These are phyloP conservation scores for Harringtonia lauricola DNA, from an alignment of 2,329 filamentous ascomycete genomes.

Conservation along the genomic window DNA sequence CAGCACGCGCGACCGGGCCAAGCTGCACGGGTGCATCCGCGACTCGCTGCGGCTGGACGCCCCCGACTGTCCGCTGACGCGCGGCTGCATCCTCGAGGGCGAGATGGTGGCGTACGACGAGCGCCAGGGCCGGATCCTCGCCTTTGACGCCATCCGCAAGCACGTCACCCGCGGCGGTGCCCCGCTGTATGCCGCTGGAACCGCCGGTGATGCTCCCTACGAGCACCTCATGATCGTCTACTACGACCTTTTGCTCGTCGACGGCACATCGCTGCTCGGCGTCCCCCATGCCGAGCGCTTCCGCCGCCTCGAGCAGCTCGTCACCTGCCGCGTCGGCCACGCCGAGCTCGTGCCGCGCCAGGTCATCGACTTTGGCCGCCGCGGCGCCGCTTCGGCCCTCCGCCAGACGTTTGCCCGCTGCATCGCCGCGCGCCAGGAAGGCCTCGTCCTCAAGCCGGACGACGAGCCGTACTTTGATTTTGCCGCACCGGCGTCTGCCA, in stretches of 20 bases:
- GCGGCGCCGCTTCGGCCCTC: conserved; percentile 40
- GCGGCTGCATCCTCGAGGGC: conserved; percentile 68
- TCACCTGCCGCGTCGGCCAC: conserved; percentile 42
- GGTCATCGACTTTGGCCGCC: conserved; percentile 52
- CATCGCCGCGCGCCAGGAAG: conserved; percentile 60
- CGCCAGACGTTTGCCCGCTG: conserved; percentile 55
- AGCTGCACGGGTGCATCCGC: conserved; percentile 50
- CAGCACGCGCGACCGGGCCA: conserved; percentile 59
- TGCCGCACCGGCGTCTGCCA: neutral
- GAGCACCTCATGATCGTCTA: conserved; percentile 54
- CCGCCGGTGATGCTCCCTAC: conserved; percentile 7
- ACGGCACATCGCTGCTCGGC: conserved; percentile 39
- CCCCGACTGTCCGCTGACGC: conserved; percentile 44
- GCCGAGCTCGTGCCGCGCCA: conserved; percentile 57
- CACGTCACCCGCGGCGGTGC: conserved; percentile 62
- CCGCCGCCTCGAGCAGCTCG: conserved; percentile 43
- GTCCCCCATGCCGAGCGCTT: conserved; percentile 48
- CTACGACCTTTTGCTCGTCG: conserved; percentile 44
- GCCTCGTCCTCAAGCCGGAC: conserved; percentile 70
- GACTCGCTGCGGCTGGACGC: conserved; percentile 52
- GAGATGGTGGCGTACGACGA: conserved; percentile 74
- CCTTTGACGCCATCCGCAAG: conserved; percentile 75
- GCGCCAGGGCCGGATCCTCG: conserved; percentile 50
- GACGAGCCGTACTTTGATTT: conserved; percentile 66
- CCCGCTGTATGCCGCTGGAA: neutral